These are phyloP conservation scores for Diaporthe humulicola DNA, from an alignment of 2,329 filamentous ascomycete genomes.

Conservation along the genomic window DNA sequence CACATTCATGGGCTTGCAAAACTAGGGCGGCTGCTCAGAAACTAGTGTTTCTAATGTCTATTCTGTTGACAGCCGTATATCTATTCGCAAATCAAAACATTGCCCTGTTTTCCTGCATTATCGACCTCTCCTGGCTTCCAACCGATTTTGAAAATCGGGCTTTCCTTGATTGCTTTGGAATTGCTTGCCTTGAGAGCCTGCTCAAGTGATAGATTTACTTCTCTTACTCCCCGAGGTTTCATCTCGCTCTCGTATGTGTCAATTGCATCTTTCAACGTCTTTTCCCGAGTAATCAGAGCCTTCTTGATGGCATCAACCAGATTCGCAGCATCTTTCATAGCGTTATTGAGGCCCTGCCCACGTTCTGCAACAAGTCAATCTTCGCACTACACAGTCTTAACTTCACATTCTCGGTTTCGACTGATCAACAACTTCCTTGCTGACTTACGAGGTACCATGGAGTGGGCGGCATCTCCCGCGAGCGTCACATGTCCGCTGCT, in stretches of 20 bases:
- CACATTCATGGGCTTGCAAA: neutral
- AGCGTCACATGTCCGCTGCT: neutral
- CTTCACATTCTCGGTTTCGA: neutral
- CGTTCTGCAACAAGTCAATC: neutral
- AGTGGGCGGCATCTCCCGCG: constrained; percentile 10
- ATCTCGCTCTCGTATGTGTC: neutral
- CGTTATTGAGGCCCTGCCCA: constrained; percentile 8
- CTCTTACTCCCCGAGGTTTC: neutral
- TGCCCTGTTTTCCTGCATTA: neutral
- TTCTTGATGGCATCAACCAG: neutral
- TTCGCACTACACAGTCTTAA: no score
- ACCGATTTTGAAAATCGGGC: neutral
- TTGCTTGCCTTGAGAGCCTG: constrained; percentile 6
- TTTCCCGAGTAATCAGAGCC: neutral
- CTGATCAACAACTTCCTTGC: neutral
- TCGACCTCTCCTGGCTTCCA: neutral
- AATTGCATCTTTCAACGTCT: neutral
- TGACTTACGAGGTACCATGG: constrained; percentile 16
- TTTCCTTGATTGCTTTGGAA: constrained; percentile 9
- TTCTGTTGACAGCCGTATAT: neutral
- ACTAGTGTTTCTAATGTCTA: neutral
- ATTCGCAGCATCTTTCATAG: constrained; percentile 15
- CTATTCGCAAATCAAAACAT: neutral
- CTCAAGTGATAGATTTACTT: neutral
- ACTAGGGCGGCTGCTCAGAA: neutral